phyloP scores from a whole-genome alignment of 2,329 filamentous ascomycete genomes.

The Fusarium secorum region DNA sequence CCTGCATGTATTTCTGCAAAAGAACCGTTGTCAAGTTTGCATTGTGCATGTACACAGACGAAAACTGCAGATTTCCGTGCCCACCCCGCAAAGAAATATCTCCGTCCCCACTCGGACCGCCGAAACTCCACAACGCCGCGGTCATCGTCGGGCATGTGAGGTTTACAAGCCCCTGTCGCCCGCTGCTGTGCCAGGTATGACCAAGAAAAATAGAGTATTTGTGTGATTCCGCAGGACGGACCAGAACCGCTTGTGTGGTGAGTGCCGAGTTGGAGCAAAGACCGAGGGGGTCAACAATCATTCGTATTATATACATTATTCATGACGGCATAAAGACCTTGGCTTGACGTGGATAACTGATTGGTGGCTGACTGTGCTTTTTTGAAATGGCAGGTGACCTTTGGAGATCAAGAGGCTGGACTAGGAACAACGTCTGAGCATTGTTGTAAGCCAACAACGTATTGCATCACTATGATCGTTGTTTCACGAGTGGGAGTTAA shows the following conservation, averaged over 20 bases:
- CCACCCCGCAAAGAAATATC: conserved; percentile 1
- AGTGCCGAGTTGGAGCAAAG: background rate
- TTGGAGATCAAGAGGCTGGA: conserved; percentile 15
- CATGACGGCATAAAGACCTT: background rate
- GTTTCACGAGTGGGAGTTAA: background rate
- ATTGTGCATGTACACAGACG: background rate
- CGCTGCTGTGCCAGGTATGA: background rate
- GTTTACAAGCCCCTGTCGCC: background rate
- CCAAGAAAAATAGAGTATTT: background rate
- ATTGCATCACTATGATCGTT: conserved; percentile 5
- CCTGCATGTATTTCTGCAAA: conserved; percentile 8
- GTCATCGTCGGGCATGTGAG: conserved; percentile 37
- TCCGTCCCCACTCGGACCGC: conserved; percentile 33
- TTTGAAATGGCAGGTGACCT: conserved; percentile 35
- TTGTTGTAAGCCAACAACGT: conserved; percentile 13
- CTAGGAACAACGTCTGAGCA: conserved; percentile 6
- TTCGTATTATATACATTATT: background rate
- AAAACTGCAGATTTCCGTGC: conserved; percentile 10
- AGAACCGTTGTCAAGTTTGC: conserved; percentile 15
- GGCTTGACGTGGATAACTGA: background rate
- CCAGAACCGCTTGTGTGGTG: background rate
- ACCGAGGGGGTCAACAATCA: background rate
- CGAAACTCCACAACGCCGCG: conserved; percentile 36
- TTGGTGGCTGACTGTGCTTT: conserved; percentile 19
- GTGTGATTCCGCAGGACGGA: conserved; percentile 25